Evolutionary conservation across 805 yeast genomes (phyloP), one percentile per base, ranked within the genome.

Genomic region (Wickerhamomyces subpelliculosus): DNA sequence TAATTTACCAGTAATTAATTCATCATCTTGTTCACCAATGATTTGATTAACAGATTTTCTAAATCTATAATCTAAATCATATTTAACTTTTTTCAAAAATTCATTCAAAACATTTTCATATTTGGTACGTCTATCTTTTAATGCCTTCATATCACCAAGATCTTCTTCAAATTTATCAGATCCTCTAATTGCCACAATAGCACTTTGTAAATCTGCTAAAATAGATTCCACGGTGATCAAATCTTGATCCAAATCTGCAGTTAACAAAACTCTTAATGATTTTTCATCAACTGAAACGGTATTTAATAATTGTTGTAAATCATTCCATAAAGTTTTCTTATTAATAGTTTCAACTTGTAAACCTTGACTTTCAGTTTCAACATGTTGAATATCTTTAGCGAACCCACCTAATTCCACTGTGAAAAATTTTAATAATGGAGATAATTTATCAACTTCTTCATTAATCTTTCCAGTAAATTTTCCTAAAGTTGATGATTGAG

Each of bases 281-380:
- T 61, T 60, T 14, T 74, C 73, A 44, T 79, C 78, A 21, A 87
- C 67, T 39, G 80, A 74, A 8, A 84, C 83, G n/a, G 85, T 81
- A 35, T 73, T 72, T 43, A 88, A 60, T 33, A 88, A 68, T n/a
- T 71, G 75, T 28, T 74, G 73, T 38, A 88, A 68, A 43, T 85
- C 88, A 34, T 72, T 75, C 68, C 79, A 81, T 19, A 88, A 64
- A n/a, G 70, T 56, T 50, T 84, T 85, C 57, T 84, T 84, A 60
- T 89, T 89, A 32, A 85, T 78, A 5, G 90, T 76, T 47, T 80
- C 80, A 7, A 89, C 81, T 59, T 89, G 96, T 14, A 87, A 60
- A 35, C 95, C 95, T 49, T 82, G 77, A 3, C 89, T 79, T 53
- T 81, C 84, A 26, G 68, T 67, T 52, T 87, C 95, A 30, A 88